phyloP scores from a whole-genome alignment of 192 early-diverging fungal genomes.

The Pilaira anomala region DNA sequence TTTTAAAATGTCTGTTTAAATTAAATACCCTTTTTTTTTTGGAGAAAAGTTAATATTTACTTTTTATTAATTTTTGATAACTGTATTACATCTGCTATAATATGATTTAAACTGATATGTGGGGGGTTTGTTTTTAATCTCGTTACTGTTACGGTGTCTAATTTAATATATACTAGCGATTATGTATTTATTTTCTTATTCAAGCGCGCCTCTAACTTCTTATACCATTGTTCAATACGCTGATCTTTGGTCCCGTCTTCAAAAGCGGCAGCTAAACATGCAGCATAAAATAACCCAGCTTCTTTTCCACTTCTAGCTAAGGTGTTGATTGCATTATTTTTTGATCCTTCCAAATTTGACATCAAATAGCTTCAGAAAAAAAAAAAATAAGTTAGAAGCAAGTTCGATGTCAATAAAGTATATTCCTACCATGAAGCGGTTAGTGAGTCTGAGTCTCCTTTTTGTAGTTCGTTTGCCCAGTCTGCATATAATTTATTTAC shows the following conservation, averaged over 20 bases:
- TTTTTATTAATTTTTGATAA: no score
- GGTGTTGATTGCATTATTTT: constrained; percentile 7
- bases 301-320: constrained; percentile 12
- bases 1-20: no score
- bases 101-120: no score
- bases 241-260: background rate
- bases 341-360: constrained; percentile 5
- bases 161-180: no score
- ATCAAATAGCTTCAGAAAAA: constrained; percentile 3
- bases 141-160: no score
- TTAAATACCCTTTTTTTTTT: no score
- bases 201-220: background rate
- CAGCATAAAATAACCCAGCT: constrained; percentile 10
- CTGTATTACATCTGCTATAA: no score
- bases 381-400: background rate
- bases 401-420: background rate
- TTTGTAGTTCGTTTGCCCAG: constrained; percentile 32
- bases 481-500: constrained; percentile 24
- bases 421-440: constrained; percentile 31
- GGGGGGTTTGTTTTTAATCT: no score
- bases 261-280: background rate
- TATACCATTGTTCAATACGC: constrained; percentile 1
- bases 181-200: background rate
- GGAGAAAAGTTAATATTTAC: no score
- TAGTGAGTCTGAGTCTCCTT: constrained; percentile 19